Conservation (phyloP, 306 rosid species). For the Cucumis hystrix region DNA sequence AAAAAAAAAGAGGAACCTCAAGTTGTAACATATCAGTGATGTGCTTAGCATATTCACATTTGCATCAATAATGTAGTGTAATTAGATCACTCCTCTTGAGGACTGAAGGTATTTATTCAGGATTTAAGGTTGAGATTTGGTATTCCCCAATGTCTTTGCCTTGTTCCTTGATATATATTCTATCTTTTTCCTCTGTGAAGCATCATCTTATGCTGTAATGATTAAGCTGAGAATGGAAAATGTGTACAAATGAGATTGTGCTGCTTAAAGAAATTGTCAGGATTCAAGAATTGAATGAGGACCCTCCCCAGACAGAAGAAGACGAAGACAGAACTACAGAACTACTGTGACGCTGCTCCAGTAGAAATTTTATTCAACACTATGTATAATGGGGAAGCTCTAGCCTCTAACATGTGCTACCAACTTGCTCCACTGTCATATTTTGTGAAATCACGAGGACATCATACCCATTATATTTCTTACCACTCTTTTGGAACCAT, state of each 20-base stretch:
- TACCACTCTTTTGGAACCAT: not conserved
- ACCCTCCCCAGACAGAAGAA: not conserved
- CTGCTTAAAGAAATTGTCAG: not conserved
- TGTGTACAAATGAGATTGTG: not conserved
- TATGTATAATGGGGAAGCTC: not conserved
- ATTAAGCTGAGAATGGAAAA: not conserved
- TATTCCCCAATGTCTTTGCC: not conserved
- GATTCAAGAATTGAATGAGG: not conserved
- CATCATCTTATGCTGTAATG: not conserved
- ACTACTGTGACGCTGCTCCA: not conserved
- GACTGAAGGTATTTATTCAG: not conserved
- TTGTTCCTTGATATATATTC: not conserved
- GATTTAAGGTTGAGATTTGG: not conserved
- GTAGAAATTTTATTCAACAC: not conserved
- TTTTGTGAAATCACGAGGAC: not conserved
- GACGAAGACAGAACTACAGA: not conserved
- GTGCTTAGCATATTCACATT: not conserved
- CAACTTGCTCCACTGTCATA: not conserved
- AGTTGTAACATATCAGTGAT: not conserved
- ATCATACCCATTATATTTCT: not conserved
- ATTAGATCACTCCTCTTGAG: not conserved
- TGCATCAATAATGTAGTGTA: not conserved
- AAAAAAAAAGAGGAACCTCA: not conserved
- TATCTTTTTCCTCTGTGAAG: not conserved
- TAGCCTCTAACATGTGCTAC: not conserved